phyloP scores from a whole-genome alignment of 345 rosid species.

The Ceriops tagal region DNA sequence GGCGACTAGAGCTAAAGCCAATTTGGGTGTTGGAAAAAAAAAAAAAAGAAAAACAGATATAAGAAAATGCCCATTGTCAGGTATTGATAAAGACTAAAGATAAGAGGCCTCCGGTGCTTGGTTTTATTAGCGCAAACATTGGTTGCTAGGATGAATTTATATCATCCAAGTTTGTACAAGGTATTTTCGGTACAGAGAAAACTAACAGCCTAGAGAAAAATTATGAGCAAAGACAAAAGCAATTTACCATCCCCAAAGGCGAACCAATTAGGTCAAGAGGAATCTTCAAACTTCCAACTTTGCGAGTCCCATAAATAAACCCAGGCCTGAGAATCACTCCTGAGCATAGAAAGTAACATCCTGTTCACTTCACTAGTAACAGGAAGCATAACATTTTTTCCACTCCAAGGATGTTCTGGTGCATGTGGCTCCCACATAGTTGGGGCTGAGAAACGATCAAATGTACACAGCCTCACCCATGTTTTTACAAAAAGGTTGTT shows the following conservation, averaged over 20 bases:
- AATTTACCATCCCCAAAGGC: constrained; percentile 82
- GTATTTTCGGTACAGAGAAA: neutral
- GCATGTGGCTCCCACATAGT: neutral
- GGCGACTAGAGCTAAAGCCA: too few relatives aligned
- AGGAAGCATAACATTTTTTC: too few relatives aligned
- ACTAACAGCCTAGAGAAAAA: neutral
- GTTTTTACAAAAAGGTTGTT: too few relatives aligned
- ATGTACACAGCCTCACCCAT: too few relatives aligned
- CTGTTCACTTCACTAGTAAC: too few relatives aligned
- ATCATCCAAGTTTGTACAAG: neutral
- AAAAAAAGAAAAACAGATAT: too few relatives aligned
- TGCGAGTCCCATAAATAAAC: constrained; percentile 88
- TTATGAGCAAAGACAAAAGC: constrained; percentile 1
- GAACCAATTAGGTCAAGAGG: constrained; percentile 84
- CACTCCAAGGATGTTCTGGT: too few relatives aligned
- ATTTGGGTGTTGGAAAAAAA: too few relatives aligned
- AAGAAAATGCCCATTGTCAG: too few relatives aligned
- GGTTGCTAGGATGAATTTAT: neutral
- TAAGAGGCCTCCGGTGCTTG: too few relatives aligned
- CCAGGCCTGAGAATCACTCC: constrained; percentile 95
- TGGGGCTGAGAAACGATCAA: too few relatives aligned
- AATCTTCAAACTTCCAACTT: constrained; percentile 68
- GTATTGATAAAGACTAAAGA: too few relatives aligned
- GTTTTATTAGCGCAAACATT: neutral
- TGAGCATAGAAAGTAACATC: constrained; percentile 24